A percentile compares a stretch with the other conserved stretches of the same genome.
phyloP scores from a whole-genome alignment of 1,284 basidiomycete genomes.

The Volvariella volvacea region DNA sequence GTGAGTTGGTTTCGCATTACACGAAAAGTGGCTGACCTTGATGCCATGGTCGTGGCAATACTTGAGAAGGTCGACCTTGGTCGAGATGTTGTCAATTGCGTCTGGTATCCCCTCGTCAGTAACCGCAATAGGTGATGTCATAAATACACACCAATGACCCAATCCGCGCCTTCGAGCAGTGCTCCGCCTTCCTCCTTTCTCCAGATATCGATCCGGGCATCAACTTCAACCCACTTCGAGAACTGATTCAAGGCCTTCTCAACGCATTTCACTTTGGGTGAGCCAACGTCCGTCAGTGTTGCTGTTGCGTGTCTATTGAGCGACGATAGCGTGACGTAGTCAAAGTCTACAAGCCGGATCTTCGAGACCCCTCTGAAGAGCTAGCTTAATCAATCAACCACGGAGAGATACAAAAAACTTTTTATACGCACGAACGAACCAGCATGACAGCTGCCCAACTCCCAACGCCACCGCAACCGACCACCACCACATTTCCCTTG shows the following conservation, averaged over 20 bases:
- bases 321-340: slow-evolving; percentile 89
- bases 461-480: slow-evolving; percentile 96
- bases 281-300: slow-evolving; percentile 87
- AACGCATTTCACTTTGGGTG: slow-evolving; percentile 86
- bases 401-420: not conserved
- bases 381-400: not conserved
- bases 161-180: slow-evolving; percentile 77
- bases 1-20: not conserved
- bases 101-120: slow-evolving; percentile 37
- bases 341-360: slow-evolving; percentile 81
- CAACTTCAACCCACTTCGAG: slow-evolving; percentile 68
- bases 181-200: slow-evolving; percentile 67
- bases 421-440: slow-evolving; percentile 66
- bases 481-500: slow-evolving; percentile 73
- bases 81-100: slow-evolving; percentile 95
- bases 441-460: slow-evolving; percentile 96
- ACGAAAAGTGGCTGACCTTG: slow-evolving; percentile 41
- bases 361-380: slow-evolving; percentile 59
- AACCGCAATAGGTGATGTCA: not conserved
- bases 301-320: slow-evolving; percentile 95
- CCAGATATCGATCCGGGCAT: slow-evolving; percentile 81
- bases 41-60: slow-evolving; percentile 74
- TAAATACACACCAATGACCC: slow-evolving; percentile 69
- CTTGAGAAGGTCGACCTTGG: slow-evolving; percentile 86
- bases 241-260: slow-evolving; percentile 71